These are phyloP conservation scores for Pholiota conissans DNA, from an alignment of 768 basidiomycete species.

Conservation along the genomic window DNA sequence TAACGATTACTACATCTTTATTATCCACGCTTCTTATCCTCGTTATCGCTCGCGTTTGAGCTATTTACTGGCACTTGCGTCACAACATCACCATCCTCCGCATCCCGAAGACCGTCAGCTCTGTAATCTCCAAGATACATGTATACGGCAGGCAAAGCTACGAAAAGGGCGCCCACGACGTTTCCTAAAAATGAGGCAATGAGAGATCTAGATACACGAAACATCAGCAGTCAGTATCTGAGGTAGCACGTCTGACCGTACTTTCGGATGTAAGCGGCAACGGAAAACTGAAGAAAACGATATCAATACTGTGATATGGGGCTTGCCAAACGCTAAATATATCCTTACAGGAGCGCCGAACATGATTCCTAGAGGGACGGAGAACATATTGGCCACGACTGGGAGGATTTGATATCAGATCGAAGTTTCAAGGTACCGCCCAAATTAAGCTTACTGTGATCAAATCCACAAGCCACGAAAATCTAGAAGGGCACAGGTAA, in stretches of 20 bases:
- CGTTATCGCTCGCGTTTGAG: conserved; percentile 8
- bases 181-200: conserved; percentile 70
- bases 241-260: too few species aligned
- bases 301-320: not conserved
- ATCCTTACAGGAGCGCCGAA: conserved; percentile 60
- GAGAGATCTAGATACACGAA: conserved; percentile 43
- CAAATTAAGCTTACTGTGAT: conserved; percentile 53
- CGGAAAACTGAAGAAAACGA: conserved; percentile 39
- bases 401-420: not conserved
- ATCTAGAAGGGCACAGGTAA: conserved; percentile 34
- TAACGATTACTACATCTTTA: too few species aligned
- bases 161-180: conserved; percentile 61
- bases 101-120: conserved; percentile 34
- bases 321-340: not conserved
- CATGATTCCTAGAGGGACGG: conserved; percentile 68
- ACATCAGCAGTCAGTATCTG: too few species aligned
- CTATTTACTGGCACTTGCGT: conserved; percentile 11
- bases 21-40: conserved; percentile 12
- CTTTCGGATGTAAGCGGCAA: conserved; percentile 66
- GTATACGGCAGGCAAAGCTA: conserved; percentile 64
- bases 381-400: conserved; percentile 81
- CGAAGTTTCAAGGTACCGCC: not conserved
- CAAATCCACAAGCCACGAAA: conserved; percentile 70
- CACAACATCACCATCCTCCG: conserved; percentile 35
- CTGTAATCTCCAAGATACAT: conserved; percentile 54